Evolutionary conservation across 805 yeast genomes (phyloP), one percentile per base, ranked within the genome.

Genomic region (Candida cerambycidarum): DNA sequence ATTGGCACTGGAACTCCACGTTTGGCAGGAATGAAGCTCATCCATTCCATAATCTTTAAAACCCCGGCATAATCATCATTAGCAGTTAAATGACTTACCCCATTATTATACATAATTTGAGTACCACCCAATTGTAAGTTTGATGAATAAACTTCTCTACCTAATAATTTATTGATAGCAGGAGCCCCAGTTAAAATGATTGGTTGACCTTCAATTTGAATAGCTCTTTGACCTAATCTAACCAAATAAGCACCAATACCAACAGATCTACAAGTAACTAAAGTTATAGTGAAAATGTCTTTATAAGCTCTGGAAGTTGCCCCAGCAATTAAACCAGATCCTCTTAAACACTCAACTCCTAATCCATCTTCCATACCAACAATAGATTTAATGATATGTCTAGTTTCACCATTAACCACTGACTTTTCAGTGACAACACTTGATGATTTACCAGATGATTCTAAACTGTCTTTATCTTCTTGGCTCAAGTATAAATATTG

Each of bases 161-260:
- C 99, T 53, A 93, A 76, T 54, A 95, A 74, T 69, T 95, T 93
- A 78, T 93, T 93, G 65, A 93, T 89, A 45, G 99, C 97, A 40
- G 97, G 97, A 44, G 99, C 99, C 78, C 99, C 99, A 43, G 99
- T 93, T 61, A 93, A 82, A 55, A 93, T 92, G 56, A 93, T 89
- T 43, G 99, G 99, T 71, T 93, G 98, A 32, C 99, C 99, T 67
- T 93, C 97, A 57, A 93, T 86, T 73, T 93, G 99, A 58, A 93
- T 90, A 32, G 98, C 95, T 76, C 99, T 85, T 77, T 93, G 98
- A 59, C 99, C 99, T 54, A 93, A 78, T 70, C 99, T 85, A 32
- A 93, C 99, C 63, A 93, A 77, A 63, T 93, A 93, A 35, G 99
- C 99, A 75, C 99, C 99, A 65, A 93, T 93, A 83, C 99, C 99